phyloP scores from a whole-genome alignment of 1,284 basidiomycete genomes.

The Rhodotorula sp. region DNA sequence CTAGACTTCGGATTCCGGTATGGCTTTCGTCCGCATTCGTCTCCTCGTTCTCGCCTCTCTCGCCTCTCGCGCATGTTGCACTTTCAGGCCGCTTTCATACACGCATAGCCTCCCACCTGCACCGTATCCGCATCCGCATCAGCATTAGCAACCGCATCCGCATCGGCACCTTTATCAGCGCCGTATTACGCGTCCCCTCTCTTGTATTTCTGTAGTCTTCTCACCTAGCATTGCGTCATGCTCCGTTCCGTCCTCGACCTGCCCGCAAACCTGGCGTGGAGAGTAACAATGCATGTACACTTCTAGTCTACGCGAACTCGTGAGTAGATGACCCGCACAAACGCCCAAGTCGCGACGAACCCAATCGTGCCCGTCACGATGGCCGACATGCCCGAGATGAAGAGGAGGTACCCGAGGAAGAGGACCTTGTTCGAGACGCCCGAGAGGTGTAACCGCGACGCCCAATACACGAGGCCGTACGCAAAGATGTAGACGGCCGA shows the following conservation, averaged over 20 bases:
- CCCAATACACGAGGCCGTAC: conserved; percentile 56
- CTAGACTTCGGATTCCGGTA: too few relatives aligned
- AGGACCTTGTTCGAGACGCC: conserved; percentile 79
- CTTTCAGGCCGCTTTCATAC: too few relatives aligned
- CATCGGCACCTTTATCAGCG: too few relatives aligned
- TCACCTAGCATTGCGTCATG: not conserved
- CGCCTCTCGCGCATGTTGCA: too few relatives aligned
- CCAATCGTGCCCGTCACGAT: conserved; percentile 68
- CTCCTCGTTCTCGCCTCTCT: too few relatives aligned
- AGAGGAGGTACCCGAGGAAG: conserved; percentile 86
- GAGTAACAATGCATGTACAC: not conserved
- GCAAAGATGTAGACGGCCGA: conserved; percentile 87
- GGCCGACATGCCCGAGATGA: conserved; percentile 81
- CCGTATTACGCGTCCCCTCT: too few relatives aligned
- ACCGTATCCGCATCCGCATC: too few relatives aligned
- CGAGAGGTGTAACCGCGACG: conserved; percentile 60
- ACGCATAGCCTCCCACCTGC: too few relatives aligned
- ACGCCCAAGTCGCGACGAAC: conserved; percentile 63
- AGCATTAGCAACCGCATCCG: too few relatives aligned
- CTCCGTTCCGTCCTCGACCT: not conserved
- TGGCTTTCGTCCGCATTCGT: too few relatives aligned
- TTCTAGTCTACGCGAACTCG: not conserved
- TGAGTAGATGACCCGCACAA: conserved; percentile 71
- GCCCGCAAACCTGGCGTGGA: not conserved
- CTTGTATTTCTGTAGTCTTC: too few relatives aligned